Evolutionary conservation across 306 rosid genomes (phyloP).

Genomic region (Lotus japonicus): DNA sequence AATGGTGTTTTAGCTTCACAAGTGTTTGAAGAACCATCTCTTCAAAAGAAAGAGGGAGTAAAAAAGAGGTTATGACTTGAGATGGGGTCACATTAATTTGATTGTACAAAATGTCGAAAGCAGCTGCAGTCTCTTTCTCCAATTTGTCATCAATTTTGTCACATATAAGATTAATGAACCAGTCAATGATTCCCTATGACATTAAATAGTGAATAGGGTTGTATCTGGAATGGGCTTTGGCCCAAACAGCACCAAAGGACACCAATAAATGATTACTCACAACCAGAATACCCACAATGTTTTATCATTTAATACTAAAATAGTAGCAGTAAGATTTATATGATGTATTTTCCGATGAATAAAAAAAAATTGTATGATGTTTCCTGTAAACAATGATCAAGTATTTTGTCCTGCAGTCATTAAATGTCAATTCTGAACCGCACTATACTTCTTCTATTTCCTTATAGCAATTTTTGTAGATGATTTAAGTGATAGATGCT

Average conservation of each 20-base stretch:
- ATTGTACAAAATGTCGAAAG: not conserved
- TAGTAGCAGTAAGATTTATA: not conserved
- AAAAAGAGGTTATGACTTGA: not conserved
- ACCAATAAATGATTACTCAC: conserved; percentile 4
- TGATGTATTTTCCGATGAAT: too few relatives aligned
- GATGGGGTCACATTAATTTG: not conserved
- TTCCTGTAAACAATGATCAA: not conserved
- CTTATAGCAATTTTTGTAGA: not conserved
- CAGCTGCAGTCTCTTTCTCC: conserved; percentile 5
- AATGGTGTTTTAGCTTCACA: not conserved
- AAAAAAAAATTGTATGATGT: too few relatives aligned
- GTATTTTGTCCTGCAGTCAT: not conserved
- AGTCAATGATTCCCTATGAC: conserved; percentile 9
- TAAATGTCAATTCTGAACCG: not conserved
- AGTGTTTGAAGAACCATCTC: not conserved
- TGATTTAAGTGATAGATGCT: too few relatives aligned
- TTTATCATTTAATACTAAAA: not conserved
- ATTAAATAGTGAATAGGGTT: conserved; percentile 13
- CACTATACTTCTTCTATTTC: not conserved
- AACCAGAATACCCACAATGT: not conserved
- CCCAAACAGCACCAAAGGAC: conserved; percentile 19
- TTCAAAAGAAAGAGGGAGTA: not conserved
- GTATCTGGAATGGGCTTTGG: conserved; percentile 13
- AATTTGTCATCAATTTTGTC: conserved; percentile 24
- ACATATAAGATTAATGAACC: not conserved